Evolutionary conservation across 2,329 filamentous ascomycete species (phyloP).

Genomic region (Fusarium verticillioides): DNA sequence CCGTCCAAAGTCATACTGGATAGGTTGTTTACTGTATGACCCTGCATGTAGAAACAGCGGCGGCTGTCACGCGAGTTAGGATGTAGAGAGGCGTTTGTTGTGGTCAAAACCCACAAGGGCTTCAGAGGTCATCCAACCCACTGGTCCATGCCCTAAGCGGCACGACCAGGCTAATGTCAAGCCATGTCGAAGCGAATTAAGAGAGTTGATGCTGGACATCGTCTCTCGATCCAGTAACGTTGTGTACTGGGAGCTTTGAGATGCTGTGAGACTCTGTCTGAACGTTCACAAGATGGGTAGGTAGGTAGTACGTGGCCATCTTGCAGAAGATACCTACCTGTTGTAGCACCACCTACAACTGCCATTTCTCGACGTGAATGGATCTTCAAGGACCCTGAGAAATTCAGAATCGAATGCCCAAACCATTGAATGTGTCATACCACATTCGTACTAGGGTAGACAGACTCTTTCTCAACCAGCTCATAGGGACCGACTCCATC

Average conservation of each 20-base stretch:
- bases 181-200: slow-evolving; percentile 9
- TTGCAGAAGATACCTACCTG: neutral
- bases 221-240: neutral
- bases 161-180: slow-evolving; percentile 2
- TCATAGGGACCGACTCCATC: slow-evolving; percentile 22
- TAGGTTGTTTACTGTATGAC: slow-evolving; percentile 8
- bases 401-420: slow-evolving; percentile 21
- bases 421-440: slow-evolving; percentile 17
- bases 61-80: slow-evolving; percentile 25
- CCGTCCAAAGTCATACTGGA: slow-evolving; percentile 4
- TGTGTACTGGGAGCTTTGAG: neutral
- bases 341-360: neutral
- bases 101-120: slow-evolving; percentile 24
- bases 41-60: neutral
- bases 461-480: neutral
- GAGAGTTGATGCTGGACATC: neutral
- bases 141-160: slow-evolving; percentile 10
- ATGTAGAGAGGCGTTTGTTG: slow-evolving; percentile 24
- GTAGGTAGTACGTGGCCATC: neutral
- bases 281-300: neutral
- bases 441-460: slow-evolving; percentile 27
- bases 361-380: neutral
- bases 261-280: neutral
- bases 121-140: slow-evolving; percentile 23
- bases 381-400: slow-evolving; percentile 20